A percentile compares a stretch with the other conserved stretches of the same genome.
These are phyloP conservation scores for Peniophora sp. DNA, from an alignment of 1,284 basidiomycete species.

Conservation along the genomic window DNA sequence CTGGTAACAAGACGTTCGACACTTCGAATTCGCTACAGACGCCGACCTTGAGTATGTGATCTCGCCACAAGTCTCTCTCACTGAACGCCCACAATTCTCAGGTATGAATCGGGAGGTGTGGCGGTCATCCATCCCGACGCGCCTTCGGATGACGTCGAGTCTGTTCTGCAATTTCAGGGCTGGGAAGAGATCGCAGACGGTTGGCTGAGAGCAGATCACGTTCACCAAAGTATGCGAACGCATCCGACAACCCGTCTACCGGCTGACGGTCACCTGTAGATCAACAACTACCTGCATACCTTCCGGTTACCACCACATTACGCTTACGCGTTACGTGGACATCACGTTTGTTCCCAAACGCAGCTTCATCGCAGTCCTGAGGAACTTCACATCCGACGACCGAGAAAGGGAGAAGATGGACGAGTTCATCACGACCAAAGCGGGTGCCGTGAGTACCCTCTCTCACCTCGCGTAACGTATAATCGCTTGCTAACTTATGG, in stretches of 20 bases:
- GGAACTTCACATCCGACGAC: constrained; percentile 69
- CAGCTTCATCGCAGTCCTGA: constrained; percentile 75
- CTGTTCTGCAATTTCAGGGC: constrained; percentile 56
- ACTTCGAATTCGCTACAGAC: constrained; percentile 60
- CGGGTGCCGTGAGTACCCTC: constrained; percentile 58
- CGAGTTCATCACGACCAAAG: constrained; percentile 65
- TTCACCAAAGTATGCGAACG: constrained; percentile 44
- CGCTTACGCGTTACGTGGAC: constrained; percentile 76
- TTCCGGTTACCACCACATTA: constrained; percentile 56
- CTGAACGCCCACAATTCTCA: constrained; percentile 18
- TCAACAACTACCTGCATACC: constrained; percentile 66
- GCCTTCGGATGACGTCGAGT: constrained; percentile 55
- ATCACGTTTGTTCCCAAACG: constrained; percentile 78
- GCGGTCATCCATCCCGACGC: constrained; percentile 76
- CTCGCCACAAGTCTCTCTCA: not conserved
- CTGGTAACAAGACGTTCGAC: constrained; percentile 89
- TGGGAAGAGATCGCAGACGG: constrained; percentile 68
- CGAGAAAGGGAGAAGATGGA: constrained; percentile 79
- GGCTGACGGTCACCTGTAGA: constrained; percentile 32
- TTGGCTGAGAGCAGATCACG: constrained; percentile 36
- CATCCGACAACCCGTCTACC: too few species aligned
- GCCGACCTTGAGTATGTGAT: constrained; percentile 45
- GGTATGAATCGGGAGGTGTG: constrained; percentile 82
- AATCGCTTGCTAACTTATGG: not conserved
- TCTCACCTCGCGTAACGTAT: too few species aligned